phyloP scores from a whole-genome alignment of 495 filamentous ascomycete species.

The Penicillium subrubescens region DNA sequence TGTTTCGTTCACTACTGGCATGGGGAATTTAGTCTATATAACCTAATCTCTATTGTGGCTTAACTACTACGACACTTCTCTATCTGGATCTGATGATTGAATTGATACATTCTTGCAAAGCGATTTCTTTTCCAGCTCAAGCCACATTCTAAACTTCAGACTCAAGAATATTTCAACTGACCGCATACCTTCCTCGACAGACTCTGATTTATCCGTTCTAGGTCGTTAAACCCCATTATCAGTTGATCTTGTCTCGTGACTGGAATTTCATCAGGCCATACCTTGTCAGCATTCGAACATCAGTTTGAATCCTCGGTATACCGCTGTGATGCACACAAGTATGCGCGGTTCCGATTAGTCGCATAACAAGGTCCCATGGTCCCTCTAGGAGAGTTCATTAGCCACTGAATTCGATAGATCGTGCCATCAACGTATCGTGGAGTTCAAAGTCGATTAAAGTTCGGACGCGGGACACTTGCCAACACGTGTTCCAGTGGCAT shows the following conservation, averaged over 20 bases:
- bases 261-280: not conserved
- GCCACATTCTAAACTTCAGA: not conserved
- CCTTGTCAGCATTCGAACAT: not conserved
- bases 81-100: too few species aligned
- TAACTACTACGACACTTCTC: not conserved
- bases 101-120: not conserved
- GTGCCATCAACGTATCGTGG: not conserved
- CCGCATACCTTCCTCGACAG: not conserved
- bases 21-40: too few species aligned
- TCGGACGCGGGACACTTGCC: not conserved
- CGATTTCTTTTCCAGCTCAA: not conserved
- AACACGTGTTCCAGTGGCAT: not conserved
- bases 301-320: conserved; percentile 1
- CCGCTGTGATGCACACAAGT: not conserved
- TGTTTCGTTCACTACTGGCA: too few species aligned
- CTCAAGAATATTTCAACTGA: not conserved
- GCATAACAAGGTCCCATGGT: not conserved
- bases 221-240: not conserved
- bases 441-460: not conserved
- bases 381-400: not conserved
- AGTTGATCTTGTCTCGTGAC: not conserved
- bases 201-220: not conserved
- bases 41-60: too few species aligned
- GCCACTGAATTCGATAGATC: not conserved
- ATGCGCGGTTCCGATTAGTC: not conserved